Percentiles rank a stretch among this genome's conserved stretches.
Evolutionary conservation across 1,284 basidiomycete genomes (phyloP).

Genomic region (Paramarasmius palmivorus): DNA sequence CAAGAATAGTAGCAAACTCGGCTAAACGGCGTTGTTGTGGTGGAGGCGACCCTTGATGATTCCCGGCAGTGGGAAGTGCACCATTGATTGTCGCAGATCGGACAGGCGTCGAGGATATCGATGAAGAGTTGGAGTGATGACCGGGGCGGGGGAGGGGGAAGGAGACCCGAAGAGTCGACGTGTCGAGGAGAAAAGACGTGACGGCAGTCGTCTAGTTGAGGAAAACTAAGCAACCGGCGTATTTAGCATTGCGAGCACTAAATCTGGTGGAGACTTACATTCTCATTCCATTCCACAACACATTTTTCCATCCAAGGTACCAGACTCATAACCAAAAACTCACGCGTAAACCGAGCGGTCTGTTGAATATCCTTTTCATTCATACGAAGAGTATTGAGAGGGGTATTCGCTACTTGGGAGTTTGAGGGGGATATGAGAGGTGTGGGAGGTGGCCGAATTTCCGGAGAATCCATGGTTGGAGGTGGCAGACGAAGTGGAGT

Average conservation of each 20-base stretch:
- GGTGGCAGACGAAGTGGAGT: conserved; percentile 67
- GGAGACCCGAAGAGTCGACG: conserved; percentile 84
- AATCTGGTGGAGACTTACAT: conserved; percentile 41
- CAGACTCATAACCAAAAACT: conserved; percentile 89
- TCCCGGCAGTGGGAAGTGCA: conserved; percentile 4
- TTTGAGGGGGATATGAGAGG: conserved; percentile 15
- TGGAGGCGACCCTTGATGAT: conserved; percentile 35
- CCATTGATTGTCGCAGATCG: conserved; percentile 36
- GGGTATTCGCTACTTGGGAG: conserved; percentile 15
- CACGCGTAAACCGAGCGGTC: conserved; percentile 82
- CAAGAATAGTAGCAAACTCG: conserved; percentile 92
- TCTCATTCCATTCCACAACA: conserved; percentile 93
- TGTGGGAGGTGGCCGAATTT: conserved; percentile 24
- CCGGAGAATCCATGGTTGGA: conserved; percentile 31
- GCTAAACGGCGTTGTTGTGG: conserved; percentile 85
- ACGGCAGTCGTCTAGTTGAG: conserved; percentile 80
- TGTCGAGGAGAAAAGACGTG: conserved; percentile 84
- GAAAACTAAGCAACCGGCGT: conserved; percentile 57
- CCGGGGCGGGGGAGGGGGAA: conserved; percentile 46
- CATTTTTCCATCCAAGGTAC: conserved; percentile 97
- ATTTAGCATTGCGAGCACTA: background rate
- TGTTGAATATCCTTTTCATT: conserved; percentile 79
- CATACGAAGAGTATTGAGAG: conserved; percentile 54
- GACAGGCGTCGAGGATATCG: conserved; percentile 45
- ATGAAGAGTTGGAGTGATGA: conserved; percentile 36